Conservation (phyloP, 495 filamentous ascomycete species). For the Amorphotheca resinae region DNA sequence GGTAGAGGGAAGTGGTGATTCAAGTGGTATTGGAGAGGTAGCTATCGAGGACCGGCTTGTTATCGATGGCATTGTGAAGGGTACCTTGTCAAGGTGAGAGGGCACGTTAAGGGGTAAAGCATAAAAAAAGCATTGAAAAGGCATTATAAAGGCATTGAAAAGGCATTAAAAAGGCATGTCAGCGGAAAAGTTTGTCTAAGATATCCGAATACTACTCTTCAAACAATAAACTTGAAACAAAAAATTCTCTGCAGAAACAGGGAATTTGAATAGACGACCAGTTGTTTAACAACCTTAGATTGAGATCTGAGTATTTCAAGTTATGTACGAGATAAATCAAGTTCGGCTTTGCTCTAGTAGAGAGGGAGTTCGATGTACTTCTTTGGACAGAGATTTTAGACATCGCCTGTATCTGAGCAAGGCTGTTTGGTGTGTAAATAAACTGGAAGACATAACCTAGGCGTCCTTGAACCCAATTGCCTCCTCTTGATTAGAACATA, state of each 20-base stretch:
- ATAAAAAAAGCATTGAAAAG: not conserved
- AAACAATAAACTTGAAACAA: not conserved
- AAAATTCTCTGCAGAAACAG: too few relatives aligned
- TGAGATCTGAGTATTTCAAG: too few relatives aligned
- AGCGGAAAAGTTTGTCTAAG: not conserved
- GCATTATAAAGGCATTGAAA: not conserved
- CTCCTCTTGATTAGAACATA: too few relatives aligned
- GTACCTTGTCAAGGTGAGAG: slow-evolving; percentile 14
- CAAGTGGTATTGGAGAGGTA: slow-evolving; percentile 34
- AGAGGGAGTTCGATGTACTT: not conserved
- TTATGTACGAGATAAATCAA: too few relatives aligned
- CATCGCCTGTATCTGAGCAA: too few relatives aligned
- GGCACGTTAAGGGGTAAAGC: not conserved
- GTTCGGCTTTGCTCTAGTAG: not conserved
- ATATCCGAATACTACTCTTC: not conserved
- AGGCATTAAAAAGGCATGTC: not conserved
- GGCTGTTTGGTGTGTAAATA: too few relatives aligned
- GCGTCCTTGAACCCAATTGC: too few relatives aligned
- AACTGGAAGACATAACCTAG: too few relatives aligned
- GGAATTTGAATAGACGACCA: too few relatives aligned
- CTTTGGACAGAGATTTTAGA: too few relatives aligned
- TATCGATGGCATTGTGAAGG: slow-evolving; percentile 18
- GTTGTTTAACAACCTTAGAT: too few relatives aligned
- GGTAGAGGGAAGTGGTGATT: slow-evolving; percentile 31
- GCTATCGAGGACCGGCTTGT: slow-evolving; percentile 28